Evolutionary conservation across 352 stramenopile genomes (phyloP), one percentile per base, ranked within the genome.

Genomic region (Phytophthora nicotianae): DNA sequence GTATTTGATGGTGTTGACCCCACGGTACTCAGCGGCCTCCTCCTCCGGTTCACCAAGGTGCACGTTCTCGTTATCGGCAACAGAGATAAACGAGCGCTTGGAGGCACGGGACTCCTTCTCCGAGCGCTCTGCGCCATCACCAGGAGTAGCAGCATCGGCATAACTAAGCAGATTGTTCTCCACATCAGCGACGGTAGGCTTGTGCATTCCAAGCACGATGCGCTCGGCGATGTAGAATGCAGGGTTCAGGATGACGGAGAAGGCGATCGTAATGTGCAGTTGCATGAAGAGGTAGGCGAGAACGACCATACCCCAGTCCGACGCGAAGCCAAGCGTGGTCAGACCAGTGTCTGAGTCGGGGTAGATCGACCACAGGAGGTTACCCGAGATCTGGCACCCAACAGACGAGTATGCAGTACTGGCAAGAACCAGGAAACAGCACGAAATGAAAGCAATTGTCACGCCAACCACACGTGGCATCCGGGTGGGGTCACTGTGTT

Each of bases 271-370:
- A 40, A 85, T 81, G 54, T 85, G 75, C 10, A 85, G 59, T 65
- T 85, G 75, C 75, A 85, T 85, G 68, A 80, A 82, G 27, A 77
- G 50, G 53, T 79, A 86, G 45, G 69, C 77, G 16, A 82, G 60
- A n/a, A 81, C 74, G 42, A 83, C 71, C 2, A 51, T 46, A 27
- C 74, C 77, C 33, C 77, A 64, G 60, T 75, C 67, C 5, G 77
- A 62, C 2, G 43, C 19, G 17, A 86, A 79, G 26, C 73, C 70
- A 11, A 86, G 66, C 19, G 63, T 63, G 2, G 70, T 77, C 17
- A 72, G 37, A 16, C 63, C 71, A 2, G 52, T 72, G 29, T 29
- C 20, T 5, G 21, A 6, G 38, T 75, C 46, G 6, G 72, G 70
- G 67, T 75, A 84, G 61, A 88, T 83, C 3, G 76, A 50, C 43